Conservation (phyloP, 2,329 filamentous ascomycete species). For the Exophiala calicioides region DNA sequence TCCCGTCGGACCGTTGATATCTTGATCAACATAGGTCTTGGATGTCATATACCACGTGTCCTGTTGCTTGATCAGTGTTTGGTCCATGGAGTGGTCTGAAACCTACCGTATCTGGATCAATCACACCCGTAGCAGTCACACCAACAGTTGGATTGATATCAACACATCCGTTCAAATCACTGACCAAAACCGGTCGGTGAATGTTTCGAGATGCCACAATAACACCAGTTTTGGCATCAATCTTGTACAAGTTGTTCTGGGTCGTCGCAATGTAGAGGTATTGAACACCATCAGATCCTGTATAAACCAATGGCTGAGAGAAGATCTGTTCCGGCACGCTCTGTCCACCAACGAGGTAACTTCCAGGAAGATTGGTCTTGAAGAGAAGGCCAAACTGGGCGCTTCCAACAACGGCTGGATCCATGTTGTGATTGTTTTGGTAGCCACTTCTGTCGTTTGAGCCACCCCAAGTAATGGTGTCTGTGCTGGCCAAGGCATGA, state of each 20-base stretch:
- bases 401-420: conserved; percentile 59
- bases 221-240: conserved; percentile 47
- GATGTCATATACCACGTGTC: conserved; percentile 53
- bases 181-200: conserved; percentile 51
- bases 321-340: conserved; percentile 55
- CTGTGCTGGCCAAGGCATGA: conserved; percentile 21
- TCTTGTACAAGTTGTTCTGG: conserved; percentile 41
- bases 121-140: conserved; percentile 53
- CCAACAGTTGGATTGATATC: conserved; percentile 53
- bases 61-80: conserved; percentile 8
- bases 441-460: conserved; percentile 29
- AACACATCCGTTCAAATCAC: conserved; percentile 50
- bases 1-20: conserved; percentile 36
- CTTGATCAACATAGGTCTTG: conserved; percentile 52
- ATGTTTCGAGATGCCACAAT: conserved; percentile 41
- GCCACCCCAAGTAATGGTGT: conserved; percentile 29
- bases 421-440: conserved; percentile 61
- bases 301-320: conserved; percentile 56
- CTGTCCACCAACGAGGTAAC: conserved; percentile 43
- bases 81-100: background rate
- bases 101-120: conserved; percentile 48
- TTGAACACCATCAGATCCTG: conserved; percentile 51
- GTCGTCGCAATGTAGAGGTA: conserved; percentile 59
- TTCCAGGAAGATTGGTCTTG: conserved; percentile 51
- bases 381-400: conserved; percentile 49